A percentile compares a stretch with the other conserved stretches of the same genome.
Evolutionary conservation across 345 rosid species (phyloP).

Genomic region (Geranium rotundifolium): DNA sequence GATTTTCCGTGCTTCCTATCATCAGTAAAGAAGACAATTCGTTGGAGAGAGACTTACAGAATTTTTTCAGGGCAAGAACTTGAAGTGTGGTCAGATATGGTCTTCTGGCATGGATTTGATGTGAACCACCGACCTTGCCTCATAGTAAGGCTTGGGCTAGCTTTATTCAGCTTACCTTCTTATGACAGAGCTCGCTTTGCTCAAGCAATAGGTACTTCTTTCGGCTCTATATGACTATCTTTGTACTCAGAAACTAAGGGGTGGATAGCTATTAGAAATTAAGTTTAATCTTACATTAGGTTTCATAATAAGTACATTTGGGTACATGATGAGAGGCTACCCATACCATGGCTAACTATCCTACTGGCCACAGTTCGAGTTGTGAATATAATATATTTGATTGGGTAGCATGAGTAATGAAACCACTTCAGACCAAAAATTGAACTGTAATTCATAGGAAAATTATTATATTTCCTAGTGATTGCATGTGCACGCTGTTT

Average conservation of each 20-base stretch:
- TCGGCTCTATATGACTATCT: neutral
- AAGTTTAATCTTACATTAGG: no score
- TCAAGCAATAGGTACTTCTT: conserved; percentile 79
- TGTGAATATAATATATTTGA: no score
- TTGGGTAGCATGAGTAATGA: no score
- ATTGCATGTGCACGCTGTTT: no score
- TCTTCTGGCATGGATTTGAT: conserved; percentile 96
- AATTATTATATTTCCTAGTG: no score
- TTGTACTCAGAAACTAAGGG: neutral
- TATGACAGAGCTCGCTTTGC: conserved; percentile 71
- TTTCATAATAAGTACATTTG: no score
- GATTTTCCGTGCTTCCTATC: conserved; percentile 52
- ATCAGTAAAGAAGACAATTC: conserved; percentile 79
- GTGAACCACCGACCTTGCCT: conserved; percentile 70
- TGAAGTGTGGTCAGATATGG: conserved; percentile 61
- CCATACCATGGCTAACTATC: no score
- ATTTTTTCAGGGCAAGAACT: conserved; percentile 76
- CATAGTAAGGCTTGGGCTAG: conserved; percentile 76
- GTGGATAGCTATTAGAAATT: no score
- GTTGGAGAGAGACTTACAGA: conserved; percentile 80
- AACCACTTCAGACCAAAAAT: no score
- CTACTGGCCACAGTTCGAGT: no score
- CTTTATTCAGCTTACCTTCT: conserved; percentile 52
- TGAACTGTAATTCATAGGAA: no score
- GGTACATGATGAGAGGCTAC: no score